phyloP scores from a whole-genome alignment of 192 early-diverging fungal species.

The Ambispora gerdemannii region DNA sequence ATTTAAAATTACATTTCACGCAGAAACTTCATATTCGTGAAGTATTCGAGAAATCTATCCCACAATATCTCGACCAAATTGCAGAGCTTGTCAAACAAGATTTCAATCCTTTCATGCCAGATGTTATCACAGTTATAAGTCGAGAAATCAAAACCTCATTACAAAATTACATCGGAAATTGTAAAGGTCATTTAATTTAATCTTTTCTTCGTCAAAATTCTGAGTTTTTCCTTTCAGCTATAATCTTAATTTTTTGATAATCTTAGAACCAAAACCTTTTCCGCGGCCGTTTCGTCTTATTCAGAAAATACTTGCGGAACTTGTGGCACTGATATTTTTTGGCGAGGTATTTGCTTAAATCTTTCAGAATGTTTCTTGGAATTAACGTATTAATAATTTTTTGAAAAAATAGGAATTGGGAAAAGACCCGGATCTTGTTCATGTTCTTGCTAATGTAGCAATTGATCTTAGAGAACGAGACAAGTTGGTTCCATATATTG shows the following conservation, averaged over 20 bases:
- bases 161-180: constrained; percentile 8
- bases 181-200: neutral
- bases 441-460: neutral
- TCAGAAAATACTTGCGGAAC: neutral
- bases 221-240: neutral
- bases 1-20: neutral
- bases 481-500: neutral
- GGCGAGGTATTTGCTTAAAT: constrained; percentile 3
- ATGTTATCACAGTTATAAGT: neutral
- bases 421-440: neutral
- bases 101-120: neutral
- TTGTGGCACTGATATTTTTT: neutral
- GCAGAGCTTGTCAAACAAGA: neutral
- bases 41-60: neutral
- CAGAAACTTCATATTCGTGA: neutral
- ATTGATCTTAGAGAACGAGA: neutral
- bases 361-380: neutral
- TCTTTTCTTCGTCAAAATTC: neutral
- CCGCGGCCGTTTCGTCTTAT: no score
- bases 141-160: neutral
- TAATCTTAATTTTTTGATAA: neutral
- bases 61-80: no score
- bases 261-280: constrained; percentile 8
- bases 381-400: neutral
- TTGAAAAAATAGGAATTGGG: neutral